A percentile compares a stretch with the other conserved stretches of the same genome.
phyloP scores from a whole-genome alignment of 148 eudicot genomes.

The Drosera capensis region DNA sequence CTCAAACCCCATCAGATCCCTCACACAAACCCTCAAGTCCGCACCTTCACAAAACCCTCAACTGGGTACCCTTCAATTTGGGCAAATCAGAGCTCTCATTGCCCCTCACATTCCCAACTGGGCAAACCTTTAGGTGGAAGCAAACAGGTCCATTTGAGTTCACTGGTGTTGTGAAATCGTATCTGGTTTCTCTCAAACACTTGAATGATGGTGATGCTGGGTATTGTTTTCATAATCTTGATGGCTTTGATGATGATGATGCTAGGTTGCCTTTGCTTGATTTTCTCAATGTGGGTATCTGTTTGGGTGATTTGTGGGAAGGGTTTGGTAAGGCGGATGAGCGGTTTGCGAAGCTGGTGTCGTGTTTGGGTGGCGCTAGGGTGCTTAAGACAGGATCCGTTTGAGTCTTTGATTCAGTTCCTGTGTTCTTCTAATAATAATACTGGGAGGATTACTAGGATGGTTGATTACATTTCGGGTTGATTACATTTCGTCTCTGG shows the following conservation, averaged over 20 bases:
- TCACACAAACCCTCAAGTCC: constrained; percentile 14
- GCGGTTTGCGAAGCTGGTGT: constrained; percentile 53
- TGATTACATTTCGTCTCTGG: constrained; percentile 49
- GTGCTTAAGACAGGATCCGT: constrained; percentile 88
- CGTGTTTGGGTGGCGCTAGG: constrained; percentile 59
- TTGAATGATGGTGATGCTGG: constrained; percentile 37
- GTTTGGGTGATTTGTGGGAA: constrained; percentile 50
- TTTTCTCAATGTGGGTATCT: constrained; percentile 65
- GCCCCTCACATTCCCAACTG: constrained; percentile 85
- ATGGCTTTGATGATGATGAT: constrained; percentile 6
- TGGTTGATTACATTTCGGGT: too few relatives aligned
- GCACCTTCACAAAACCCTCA: constrained; percentile 8
- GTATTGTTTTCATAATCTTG: constrained; percentile 28
- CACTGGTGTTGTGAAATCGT: constrained; percentile 65
- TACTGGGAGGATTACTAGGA: constrained; percentile 64
- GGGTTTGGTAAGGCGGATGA: constrained; percentile 45
- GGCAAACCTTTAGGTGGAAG: constrained; percentile 93
- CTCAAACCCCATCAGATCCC: constrained; percentile 25
- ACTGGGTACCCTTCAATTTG: constrained; percentile 64
- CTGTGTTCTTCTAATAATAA: constrained; percentile 81
- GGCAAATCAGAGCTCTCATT: constrained; percentile 52
- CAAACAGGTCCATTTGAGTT: constrained; percentile 45
- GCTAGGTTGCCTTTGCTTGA: constrained; percentile 44
- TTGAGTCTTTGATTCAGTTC: constrained; percentile 81
- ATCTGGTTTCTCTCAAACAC: constrained; percentile 63